A percentile compares a stretch with the other conserved stretches of the same genome.
These are phyloP conservation scores for Yamadazyma takamatsuzukensis DNA, from an alignment of 805 yeast genomes.

Conservation along the genomic window DNA sequence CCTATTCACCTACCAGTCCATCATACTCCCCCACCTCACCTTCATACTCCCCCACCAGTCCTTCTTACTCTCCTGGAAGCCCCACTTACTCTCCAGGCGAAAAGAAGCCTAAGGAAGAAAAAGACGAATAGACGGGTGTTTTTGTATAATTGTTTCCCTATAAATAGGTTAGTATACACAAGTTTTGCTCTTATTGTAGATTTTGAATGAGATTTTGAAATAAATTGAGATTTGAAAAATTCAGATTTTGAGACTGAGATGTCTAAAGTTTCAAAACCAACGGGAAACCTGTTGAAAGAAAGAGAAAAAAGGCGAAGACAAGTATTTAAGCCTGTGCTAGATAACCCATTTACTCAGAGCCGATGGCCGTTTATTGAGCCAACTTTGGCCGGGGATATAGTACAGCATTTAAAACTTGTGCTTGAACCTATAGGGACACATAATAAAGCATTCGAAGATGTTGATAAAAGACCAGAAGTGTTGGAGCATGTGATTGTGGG, in stretches of 20 bases:
- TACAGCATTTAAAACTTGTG: constrained; percentile 31
- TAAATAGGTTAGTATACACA: too few species aligned
- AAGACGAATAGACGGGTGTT: too few species aligned
- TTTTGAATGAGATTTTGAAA: too few species aligned
- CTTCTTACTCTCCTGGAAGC: constrained; percentile 49
- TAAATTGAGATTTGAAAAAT: too few species aligned
- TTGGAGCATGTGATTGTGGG: constrained; percentile 36
- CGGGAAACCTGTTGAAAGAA: constrained; percentile 40
- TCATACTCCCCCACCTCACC: constrained; percentile 72
- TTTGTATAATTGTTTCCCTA: too few species aligned
- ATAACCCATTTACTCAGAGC: constrained; percentile 57
- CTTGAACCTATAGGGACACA: constrained; percentile 28
- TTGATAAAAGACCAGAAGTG: constrained; percentile 18
- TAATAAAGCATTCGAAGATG: constrained; percentile 1
- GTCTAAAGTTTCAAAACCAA: constrained; percentile 7
- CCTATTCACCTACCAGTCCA: constrained; percentile 47
- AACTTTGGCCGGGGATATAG: constrained; percentile 30
- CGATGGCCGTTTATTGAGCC: constrained; percentile 43
- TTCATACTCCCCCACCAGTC: constrained; percentile 71
- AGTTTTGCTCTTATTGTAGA: too few species aligned
- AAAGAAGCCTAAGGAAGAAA: constrained; percentile 18
- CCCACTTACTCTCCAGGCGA: constrained; percentile 48
- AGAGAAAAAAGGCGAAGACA: constrained; percentile 49
- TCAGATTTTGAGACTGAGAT: not conserved
- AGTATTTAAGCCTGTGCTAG: constrained; percentile 61